Conservation (phyloP, 176 grass and related monocot species). For the Oryza australiensis region DNA sequence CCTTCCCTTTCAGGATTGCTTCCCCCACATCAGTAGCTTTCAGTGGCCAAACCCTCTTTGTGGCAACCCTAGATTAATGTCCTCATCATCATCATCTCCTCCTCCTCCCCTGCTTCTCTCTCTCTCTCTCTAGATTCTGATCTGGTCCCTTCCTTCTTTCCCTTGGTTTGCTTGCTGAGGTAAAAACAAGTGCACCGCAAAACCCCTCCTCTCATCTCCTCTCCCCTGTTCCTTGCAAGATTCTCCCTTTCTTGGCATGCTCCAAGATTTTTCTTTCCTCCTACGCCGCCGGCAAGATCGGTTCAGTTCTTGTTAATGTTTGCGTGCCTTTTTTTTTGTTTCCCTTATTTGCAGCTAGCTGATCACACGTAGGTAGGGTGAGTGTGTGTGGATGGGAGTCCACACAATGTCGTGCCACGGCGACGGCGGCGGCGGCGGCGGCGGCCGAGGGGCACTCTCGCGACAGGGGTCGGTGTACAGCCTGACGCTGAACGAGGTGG, state of each 20-base stretch:
- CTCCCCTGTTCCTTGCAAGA: constrained; percentile 28
- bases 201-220: too few relatives aligned
- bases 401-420: constrained; percentile 73
- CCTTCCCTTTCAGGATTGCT: not conserved
- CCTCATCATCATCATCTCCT: not conserved
- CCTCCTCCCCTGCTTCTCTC: not conserved
- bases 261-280: constrained; percentile 34
- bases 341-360: constrained; percentile 2
- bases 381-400: constrained; percentile 54
- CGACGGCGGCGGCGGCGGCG: constrained; percentile 21
- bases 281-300: not conserved
- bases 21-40: not conserved
- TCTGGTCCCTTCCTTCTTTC: constrained; percentile 20
- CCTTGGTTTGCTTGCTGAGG: not conserved
- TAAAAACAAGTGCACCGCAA: too few relatives aligned
- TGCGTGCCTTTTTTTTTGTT: not conserved
- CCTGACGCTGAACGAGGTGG: constrained; percentile 83
- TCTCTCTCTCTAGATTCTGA: constrained; percentile 28
- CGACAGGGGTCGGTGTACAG: constrained; percentile 68
- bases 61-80: constrained; percentile 41
- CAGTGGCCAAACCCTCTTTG: not conserved
- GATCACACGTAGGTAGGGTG: constrained; percentile 7
- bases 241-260: constrained; percentile 39
- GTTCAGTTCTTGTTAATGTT: not conserved
- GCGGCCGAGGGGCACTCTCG: constrained; percentile 38